A percentile compares a stretch with the other conserved stretches of the same genome.
Evolutionary conservation across 768 basidiomycete genomes (phyloP).

Genomic region (Boletus reticuloceps): DNA sequence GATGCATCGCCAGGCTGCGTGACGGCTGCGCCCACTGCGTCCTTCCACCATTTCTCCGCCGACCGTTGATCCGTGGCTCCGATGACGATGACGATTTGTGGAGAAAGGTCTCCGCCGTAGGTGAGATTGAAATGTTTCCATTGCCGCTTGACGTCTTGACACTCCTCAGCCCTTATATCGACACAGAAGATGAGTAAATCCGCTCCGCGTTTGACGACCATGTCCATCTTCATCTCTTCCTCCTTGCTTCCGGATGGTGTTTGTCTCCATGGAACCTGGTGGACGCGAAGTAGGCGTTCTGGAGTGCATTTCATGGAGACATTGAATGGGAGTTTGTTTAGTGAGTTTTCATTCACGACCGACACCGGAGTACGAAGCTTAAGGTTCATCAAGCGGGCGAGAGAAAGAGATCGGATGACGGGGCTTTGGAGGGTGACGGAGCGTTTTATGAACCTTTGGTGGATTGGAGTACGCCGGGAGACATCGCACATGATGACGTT

Average conservation of each 20-base stretch:
- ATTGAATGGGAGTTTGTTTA: slow-evolving; percentile 19
- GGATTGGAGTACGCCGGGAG: slow-evolving; percentile 2
- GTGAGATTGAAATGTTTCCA: slow-evolving; percentile 24
- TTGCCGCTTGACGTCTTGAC: slow-evolving; percentile 13
- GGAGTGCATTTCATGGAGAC: slow-evolving; percentile 11
- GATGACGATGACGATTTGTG: slow-evolving; percentile 20
- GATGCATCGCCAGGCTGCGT: slow-evolving; percentile 1
- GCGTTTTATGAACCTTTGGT: background rate
- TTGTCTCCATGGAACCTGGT: slow-evolving; percentile 14
- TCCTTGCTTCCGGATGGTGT: background rate
- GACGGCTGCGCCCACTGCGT: background rate
- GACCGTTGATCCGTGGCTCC: slow-evolving; percentile 17
- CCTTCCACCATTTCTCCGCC: slow-evolving; percentile 21
- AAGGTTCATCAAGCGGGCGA: background rate
- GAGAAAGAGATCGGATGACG: slow-evolving; percentile 6
- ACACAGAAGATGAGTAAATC: slow-evolving; percentile 26
- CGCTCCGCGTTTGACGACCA: slow-evolving; percentile 18
- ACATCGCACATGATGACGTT: slow-evolving; percentile 25
- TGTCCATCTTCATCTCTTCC: slow-evolving; percentile 4
- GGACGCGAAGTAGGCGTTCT: slow-evolving; percentile 18
- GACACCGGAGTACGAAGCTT: slow-evolving; percentile 14
- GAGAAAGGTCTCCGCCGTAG: slow-evolving; percentile 27
- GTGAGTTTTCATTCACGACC: background rate
- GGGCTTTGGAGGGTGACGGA: slow-evolving; percentile 18
- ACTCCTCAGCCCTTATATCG: background rate